phyloP scores from a whole-genome alignment of 192 early-diverging fungal genomes.

The Coemansia sp. region DNA sequence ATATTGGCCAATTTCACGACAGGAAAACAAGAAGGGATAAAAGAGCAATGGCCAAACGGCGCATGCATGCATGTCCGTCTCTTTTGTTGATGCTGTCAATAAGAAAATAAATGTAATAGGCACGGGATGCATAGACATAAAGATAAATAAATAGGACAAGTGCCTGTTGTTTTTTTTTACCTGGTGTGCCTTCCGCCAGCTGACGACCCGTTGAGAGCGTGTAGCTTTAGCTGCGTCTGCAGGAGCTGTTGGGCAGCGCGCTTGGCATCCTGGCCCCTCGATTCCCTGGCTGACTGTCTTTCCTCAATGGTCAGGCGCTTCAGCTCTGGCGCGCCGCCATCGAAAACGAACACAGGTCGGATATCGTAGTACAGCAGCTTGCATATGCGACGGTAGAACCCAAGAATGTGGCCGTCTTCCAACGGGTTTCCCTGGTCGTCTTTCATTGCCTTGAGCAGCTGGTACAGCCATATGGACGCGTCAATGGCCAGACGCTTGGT shows the following conservation, averaged over 20 bases:
- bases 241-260: constrained; percentile 84
- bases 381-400: constrained; percentile 92
- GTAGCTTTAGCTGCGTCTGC: constrained; percentile 73
- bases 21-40: background rate
- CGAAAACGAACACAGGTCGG: constrained; percentile 96
- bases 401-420: constrained; percentile 83
- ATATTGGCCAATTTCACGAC: background rate
- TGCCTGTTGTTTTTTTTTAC: background rate
- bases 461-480: constrained; percentile 97
- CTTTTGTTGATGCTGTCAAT: background rate
- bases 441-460: constrained; percentile 93
- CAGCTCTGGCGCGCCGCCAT: constrained; percentile 85
- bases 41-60: background rate
- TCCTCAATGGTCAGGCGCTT: constrained; percentile 65
- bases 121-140: background rate
- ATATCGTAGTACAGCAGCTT: constrained; percentile 91
- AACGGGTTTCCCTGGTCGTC: constrained; percentile 84
- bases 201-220: constrained; percentile 51
- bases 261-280: constrained; percentile 59
- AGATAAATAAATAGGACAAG: background rate
- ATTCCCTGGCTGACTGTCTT: constrained; percentile 29
- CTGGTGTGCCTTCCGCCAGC: background rate
- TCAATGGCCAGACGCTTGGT: constrained; percentile 85
- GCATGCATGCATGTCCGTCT: background rate
- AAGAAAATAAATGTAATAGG: background rate